Evolutionary conservation across 805 yeast species (phyloP).

Genomic region (Debaryomyces maramus): DNA sequence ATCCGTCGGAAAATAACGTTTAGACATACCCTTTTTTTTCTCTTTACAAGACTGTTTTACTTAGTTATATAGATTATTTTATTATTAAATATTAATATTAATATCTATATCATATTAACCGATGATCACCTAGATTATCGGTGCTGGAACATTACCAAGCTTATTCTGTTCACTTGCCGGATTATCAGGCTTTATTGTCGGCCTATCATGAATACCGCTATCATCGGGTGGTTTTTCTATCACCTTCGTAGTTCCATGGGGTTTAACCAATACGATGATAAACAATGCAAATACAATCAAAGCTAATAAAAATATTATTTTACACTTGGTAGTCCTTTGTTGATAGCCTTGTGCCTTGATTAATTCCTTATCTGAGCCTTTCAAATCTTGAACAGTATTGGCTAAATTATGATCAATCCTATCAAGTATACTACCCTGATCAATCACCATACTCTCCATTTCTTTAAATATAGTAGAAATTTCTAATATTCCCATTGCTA

Average conservation of each 20-base stretch:
- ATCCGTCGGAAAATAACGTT: neutral
- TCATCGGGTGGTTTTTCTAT: constrained; percentile 27
- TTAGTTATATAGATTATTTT: too few relatives aligned
- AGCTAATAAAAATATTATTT: constrained; percentile 70
- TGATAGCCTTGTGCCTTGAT: constrained; percentile 78
- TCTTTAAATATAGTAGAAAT: constrained; percentile 92
- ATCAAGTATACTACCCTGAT: constrained; percentile 93
- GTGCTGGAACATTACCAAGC: neutral
- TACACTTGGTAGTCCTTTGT: constrained; percentile 87
- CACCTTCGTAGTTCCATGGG: constrained; percentile 31
- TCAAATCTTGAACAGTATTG: constrained; percentile 73
- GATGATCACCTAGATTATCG: too few relatives aligned
- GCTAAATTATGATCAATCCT: constrained; percentile 90
- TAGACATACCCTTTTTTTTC: too few relatives aligned
- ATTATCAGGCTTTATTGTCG: neutral
- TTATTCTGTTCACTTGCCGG: neutral
- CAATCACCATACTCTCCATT: constrained; percentile 86
- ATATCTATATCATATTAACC: too few relatives aligned
- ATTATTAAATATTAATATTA: too few relatives aligned
- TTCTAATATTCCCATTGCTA: constrained; percentile 93
- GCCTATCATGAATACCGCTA: neutral
- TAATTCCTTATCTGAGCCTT: constrained; percentile 76
- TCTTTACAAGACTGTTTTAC: too few relatives aligned
- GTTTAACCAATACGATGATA: constrained; percentile 69
- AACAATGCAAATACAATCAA: constrained; percentile 71